Percentiles rank a stretch among this genome's conserved stretches.
These are phyloP conservation scores for Herpetomonas samuelpessoai DNA, from an alignment of 208 protist species.

Conservation along the genomic window DNA sequence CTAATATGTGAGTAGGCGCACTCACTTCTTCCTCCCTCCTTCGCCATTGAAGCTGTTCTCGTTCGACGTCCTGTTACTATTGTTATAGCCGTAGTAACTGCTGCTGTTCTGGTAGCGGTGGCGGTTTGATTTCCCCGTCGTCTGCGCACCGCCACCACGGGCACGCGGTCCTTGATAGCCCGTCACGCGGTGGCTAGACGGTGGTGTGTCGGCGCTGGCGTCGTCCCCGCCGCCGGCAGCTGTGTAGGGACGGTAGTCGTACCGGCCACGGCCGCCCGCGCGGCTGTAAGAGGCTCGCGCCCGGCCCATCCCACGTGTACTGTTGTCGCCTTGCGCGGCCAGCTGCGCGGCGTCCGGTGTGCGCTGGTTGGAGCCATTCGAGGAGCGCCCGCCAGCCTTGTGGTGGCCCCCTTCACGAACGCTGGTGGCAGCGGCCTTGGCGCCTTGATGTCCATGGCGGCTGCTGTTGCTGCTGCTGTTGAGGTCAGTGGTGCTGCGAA, in stretches of 20 bases:
- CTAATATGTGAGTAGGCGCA: too few species aligned
- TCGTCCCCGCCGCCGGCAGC: neutral
- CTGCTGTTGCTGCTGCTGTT: constrained; percentile 6
- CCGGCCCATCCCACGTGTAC: neutral
- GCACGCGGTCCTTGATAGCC: neutral
- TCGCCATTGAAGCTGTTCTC: neutral
- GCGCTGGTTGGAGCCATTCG: neutral
- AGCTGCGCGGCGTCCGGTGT: neutral
- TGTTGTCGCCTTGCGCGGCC: neutral
- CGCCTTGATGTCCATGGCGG: neutral
- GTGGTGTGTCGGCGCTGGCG: neutral
- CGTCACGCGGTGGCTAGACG: neutral
- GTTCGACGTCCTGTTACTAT: neutral
- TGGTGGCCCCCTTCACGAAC: constrained; percentile 2
- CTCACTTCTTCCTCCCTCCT: neutral
- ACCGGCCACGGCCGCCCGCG: neutral
- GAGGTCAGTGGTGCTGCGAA: constrained; percentile 12
- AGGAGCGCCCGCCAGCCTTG: neutral
- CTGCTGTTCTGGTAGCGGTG: constrained; percentile 1
- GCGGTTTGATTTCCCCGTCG: neutral
- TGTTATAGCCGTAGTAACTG: constrained; percentile 2
- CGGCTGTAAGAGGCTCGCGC: neutral
- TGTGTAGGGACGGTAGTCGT: neutral
- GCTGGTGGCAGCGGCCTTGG: constrained; percentile 1
- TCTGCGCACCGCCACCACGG: neutral